Evolutionary conservation across 2,329 filamentous ascomycete genomes (phyloP), one percentile per base, ranked within the genome.

Genomic region (Cercospora janseana): DNA sequence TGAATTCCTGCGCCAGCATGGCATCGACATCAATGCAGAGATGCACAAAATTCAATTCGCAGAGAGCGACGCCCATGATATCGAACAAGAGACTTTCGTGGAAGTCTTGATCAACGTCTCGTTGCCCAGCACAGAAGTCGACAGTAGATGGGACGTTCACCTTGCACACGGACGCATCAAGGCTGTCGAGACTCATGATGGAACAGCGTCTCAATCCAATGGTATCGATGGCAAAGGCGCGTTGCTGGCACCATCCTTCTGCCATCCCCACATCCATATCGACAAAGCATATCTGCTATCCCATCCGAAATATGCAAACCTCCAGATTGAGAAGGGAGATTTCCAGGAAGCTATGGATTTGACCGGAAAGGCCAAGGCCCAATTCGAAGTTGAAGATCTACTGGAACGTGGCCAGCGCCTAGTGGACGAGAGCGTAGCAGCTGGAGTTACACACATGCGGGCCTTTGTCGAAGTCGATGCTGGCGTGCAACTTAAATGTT

Each of bases 191-290:
- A 18, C 34, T 10, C 20, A 31, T 2, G 23, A 34, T 7, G 28
- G 21, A 1, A 31, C 6, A 9, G 18, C 23, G 3, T 12, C 21
- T 12, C 21, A 13, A 13, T 23, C 35, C 4, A 23, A 32, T 18
- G 12, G 32, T n/a, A 65, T 81, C 42, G 59, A 76, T 55, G 72
- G 67, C 13, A 47, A 58, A 16, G 66, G 66, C 41, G 64, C 70
- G 20, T 66, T 81, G 1, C 59, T 80, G 8, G 68, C 71, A 15
- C 80, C 82, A 3, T 75, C 77, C 6, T 74, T 88, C 3, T 87
- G 83, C 57, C 86, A 88, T 62, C 83, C 85, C 6, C 85, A 88
- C 58, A 79, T 88, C 43, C 86, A 88, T 62, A 73, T 88, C 21
- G 86, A 88, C 66, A 85, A 85, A 62, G 76, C 79, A 29, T 85